Evolutionary conservation across 2,329 filamentous ascomycete species (phyloP), one percentile per base, ranked within the genome.

Genomic region (Colletotrichum shisoi): DNA sequence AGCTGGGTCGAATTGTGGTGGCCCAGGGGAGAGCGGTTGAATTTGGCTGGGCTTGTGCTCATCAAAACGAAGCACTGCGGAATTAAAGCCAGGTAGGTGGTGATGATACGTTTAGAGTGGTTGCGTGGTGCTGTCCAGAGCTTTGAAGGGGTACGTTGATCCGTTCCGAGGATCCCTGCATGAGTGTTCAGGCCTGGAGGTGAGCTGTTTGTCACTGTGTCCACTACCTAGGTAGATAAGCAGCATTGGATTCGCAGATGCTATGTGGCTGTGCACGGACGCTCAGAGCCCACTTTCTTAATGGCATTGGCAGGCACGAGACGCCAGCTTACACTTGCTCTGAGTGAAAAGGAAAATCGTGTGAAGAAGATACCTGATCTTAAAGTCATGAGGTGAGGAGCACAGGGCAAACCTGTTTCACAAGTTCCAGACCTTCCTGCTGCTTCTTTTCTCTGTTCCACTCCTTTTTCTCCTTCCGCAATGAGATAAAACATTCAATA

Each of bases 341-440:
- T 34, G 21, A 44, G 37, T 37, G 19, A 21, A 66, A 66, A 45
- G 5, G 45, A 19, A 53, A 63, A 53, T 63, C 44, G 56, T 51
- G 61, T 51, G 61, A 68, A 37, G 19, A 40, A 40, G 12, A 57
- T 21, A 57, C 11, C 27, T 11, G 31, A 52, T 52, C 27, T 37
- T 31, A 58, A 45, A 24, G 11, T 39, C n/a, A 45, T 65, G 56
- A 64, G 61, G 63, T 56, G 62, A 67, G 51, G 19, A 67, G 65
- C 65, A 68, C 62, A 65, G 65, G 62, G 65, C 62, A 65, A 65
- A 65, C 51, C 17, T 21, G 65, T 64, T 68, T 68, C 62, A 68
- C 49, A 59, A 40, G 2, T 9, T 15, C 34, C 15, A 5, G 4
- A 13, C 13, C 61, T 64, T 19, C 21, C 27, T n/a, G 3, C 60